Conservation (phyloP, 495 filamentous ascomycete species). For the Talaromyces proteolyticus region DNA sequence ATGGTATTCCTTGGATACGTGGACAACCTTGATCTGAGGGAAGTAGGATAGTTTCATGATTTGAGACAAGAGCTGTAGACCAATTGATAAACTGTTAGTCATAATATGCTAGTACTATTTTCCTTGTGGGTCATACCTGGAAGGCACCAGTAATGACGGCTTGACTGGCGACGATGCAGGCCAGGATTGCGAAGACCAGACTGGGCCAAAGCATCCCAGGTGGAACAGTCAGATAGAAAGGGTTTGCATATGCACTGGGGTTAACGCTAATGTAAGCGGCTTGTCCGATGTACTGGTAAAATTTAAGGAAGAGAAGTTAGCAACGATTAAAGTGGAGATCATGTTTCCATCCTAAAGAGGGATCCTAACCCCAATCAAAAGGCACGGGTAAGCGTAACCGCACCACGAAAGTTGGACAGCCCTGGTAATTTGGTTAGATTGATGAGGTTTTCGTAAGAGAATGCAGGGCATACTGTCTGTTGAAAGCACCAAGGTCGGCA, state of each 20-base stretch:
- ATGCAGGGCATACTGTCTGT: constrained; percentile 22
- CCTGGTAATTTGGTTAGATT: constrained; percentile 10
- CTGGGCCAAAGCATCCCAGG: constrained; percentile 61
- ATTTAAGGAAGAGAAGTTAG: background rate
- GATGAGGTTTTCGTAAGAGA: constrained; percentile 10
- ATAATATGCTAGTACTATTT: background rate
- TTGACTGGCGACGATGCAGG: constrained; percentile 70
- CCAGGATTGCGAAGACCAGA: constrained; percentile 59
- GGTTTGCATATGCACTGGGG: constrained; percentile 59
- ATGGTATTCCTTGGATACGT: constrained; percentile 60
- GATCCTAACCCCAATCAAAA: constrained; percentile 48
- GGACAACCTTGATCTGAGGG: constrained; percentile 63
- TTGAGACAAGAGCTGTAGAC: constrained; percentile 54
- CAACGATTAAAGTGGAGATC: background rate
- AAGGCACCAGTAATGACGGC: constrained; percentile 75
- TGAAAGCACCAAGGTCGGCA: constrained; percentile 68
- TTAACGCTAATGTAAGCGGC: constrained; percentile 62
- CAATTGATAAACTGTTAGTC: background rate
- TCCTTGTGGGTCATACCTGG: constrained; percentile 21
- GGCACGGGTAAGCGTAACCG: constrained; percentile 56
- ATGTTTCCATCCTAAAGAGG: background rate
- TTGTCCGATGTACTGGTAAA: constrained; percentile 56
- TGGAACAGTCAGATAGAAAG: constrained; percentile 64
- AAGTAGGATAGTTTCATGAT: constrained; percentile 72
- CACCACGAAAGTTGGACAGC: constrained; percentile 65